Evolutionary conservation across 768 basidiomycete species (phyloP), one percentile per base, ranked within the genome.

Genomic region (Tremella yokohamensis): DNA sequence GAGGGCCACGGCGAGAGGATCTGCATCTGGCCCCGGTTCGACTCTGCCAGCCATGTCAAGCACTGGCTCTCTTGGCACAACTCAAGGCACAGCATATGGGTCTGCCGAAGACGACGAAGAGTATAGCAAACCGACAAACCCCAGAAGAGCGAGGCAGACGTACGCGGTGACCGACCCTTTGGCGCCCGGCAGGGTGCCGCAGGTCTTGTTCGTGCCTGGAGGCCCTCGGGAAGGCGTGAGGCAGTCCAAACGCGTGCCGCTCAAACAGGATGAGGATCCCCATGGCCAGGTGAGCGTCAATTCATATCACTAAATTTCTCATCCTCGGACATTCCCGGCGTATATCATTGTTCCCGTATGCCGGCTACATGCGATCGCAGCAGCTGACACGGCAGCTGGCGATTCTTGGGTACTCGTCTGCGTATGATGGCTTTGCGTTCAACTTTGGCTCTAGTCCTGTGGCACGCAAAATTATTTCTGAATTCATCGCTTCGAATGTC

Each of bases 401-500:
- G 2, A 62, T 70, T 9, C 57, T 75, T 19, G 72, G 71, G 13
- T 70, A 68, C 49, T 64, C 63, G 52, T 65, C 61, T 24, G 60
- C 40, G 0, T 13, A 60, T 20, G 72, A 73, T 24, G 55, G 51
- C 15, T 67, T 72, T 38, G 62, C 62, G 8, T 75, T 75, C 64
- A 69, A 71, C 38, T 72, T 75, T 44, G 61, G 64, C n/a, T 40
- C 60, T 39, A 62, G 66, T 1, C 62, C 64, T 0, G 62, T 62
- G 0, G 72, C 72, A 0, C 56, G 68, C 8, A 66, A 70, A 58
- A 63, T 73, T 40, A 67, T 76, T 2, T 61, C 65, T 15, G 72
- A 73, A 18, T 76, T 76, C 50, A 76, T 76, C 48, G 65, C 72
- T 2, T 52, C 60, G 13, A 73, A 76, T 53, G 68, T 76, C 51